Percentiles rank a stretch among this genome's conserved stretches.
phyloP scores from a whole-genome alignment of 225 moss, liverwort and hornwort species.

The Rhytidiadelphus loreus region DNA sequence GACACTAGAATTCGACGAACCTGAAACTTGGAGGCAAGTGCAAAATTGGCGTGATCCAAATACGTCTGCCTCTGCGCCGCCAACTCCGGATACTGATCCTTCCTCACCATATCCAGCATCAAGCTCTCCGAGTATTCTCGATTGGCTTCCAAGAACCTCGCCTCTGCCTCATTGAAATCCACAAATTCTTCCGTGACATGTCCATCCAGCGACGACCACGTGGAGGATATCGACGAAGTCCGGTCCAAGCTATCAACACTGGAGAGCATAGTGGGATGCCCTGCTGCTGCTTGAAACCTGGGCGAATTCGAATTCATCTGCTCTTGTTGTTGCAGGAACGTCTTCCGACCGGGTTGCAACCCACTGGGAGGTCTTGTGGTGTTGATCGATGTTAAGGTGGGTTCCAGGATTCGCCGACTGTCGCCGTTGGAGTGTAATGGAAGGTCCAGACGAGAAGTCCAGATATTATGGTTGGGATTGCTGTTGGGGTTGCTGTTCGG shows the following conservation, averaged over 20 bases:
- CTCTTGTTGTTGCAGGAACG: neutral
- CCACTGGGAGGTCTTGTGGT: neutral
- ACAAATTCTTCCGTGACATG: neutral
- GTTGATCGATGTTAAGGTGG: neutral
- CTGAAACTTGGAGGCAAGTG: constrained; percentile 65
- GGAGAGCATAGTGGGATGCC: neutral
- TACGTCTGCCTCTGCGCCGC: constrained; percentile 56
- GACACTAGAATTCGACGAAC: neutral
- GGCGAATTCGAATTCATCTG: neutral
- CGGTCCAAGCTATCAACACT: constrained; percentile 11
- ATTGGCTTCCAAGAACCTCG: constrained; percentile 57
- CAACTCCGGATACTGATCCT: constrained; percentile 75
- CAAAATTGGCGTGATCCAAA: constrained; percentile 68
- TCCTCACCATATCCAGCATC: constrained; percentile 46
- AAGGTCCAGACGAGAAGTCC: constrained; percentile 18
- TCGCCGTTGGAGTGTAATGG: constrained; percentile 32
- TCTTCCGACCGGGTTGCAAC: constrained; percentile 4
- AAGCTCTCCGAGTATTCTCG: constrained; percentile 51
- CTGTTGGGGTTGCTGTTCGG: neutral
- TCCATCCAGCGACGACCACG: constrained; percentile 15
- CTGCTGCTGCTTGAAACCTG: neutral
- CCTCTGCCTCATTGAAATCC: constrained; percentile 58
- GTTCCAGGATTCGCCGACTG: constrained; percentile 22
- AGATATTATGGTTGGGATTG: neutral
- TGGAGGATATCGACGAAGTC: constrained; percentile 17